Evolutionary conservation across 2,329 filamentous ascomycete genomes (phyloP).

Genomic region (Talaromyces sp.): DNA sequence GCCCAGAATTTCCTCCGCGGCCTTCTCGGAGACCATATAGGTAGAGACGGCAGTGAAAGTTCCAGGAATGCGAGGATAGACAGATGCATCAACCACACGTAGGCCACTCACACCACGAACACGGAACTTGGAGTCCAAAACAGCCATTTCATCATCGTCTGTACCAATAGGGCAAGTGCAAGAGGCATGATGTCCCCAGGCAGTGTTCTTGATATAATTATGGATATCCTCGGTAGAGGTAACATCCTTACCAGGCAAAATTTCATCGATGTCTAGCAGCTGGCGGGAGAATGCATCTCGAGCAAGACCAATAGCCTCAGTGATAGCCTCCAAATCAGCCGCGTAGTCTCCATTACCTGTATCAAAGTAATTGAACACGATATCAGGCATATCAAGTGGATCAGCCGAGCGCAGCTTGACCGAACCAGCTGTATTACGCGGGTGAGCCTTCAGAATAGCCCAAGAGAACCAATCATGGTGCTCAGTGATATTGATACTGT

Average conservation of each 20-base stretch:
- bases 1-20: slow-evolving; percentile 57
- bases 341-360: slow-evolving; percentile 35
- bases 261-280: slow-evolving; percentile 46
- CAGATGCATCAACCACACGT: slow-evolving; percentile 64
- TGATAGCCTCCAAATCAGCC: slow-evolving; percentile 16
- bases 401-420: slow-evolving; percentile 64
- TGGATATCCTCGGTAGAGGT: slow-evolving; percentile 48
- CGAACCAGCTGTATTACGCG: slow-evolving; percentile 63
- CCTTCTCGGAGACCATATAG: slow-evolving; percentile 65
- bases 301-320: slow-evolving; percentile 42
- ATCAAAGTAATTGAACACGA: slow-evolving; percentile 63
- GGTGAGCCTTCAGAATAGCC: slow-evolving; percentile 62
- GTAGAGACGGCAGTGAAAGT: slow-evolving; percentile 55
- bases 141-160: slow-evolving; percentile 56
- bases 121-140: slow-evolving; percentile 59
- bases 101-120: slow-evolving; percentile 60
- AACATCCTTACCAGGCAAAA: slow-evolving; percentile 47
- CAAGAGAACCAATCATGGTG: slow-evolving; percentile 49
- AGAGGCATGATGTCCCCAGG: slow-evolving; percentile 62
- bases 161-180: slow-evolving; percentile 60
- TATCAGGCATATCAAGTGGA: slow-evolving; percentile 65
- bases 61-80: slow-evolving; percentile 61
- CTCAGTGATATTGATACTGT: slow-evolving; percentile 48
- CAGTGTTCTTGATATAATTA: slow-evolving; percentile 53
- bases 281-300: slow-evolving; percentile 50